phyloP scores from a whole-genome alignment of 169 alveolate species.

The Eimeria maxima region DNA sequence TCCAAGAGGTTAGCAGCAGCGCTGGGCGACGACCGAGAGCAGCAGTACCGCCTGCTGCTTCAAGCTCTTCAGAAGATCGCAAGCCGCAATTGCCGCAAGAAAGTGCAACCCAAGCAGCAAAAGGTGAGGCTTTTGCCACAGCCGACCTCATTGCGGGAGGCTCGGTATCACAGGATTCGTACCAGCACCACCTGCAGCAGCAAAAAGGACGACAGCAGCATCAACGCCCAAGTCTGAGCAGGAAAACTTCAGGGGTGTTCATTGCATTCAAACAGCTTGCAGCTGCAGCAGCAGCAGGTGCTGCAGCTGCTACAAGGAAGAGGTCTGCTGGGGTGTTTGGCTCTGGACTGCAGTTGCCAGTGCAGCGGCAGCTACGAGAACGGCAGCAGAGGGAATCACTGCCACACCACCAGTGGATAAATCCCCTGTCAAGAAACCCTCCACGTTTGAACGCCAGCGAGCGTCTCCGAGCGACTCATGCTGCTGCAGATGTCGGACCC shows the following conservation, averaged over 20 bases:
- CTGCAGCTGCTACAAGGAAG: slow-evolving; percentile 26
- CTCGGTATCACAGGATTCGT: neutral
- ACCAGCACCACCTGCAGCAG: neutral
- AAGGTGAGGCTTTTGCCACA: neutral
- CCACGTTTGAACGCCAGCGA: neutral
- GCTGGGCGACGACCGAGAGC: neutral
- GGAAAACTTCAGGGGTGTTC: neutral
- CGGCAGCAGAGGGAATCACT: neutral
- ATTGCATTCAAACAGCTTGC: slow-evolving; percentile 12
- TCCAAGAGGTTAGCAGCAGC: neutral
- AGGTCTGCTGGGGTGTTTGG: neutral
- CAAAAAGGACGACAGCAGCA: neutral
- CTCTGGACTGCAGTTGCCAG: neutral
- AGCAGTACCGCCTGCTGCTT: slow-evolving; percentile 3
- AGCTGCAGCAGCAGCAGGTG: slow-evolving; percentile 7
- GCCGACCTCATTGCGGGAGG: neutral
- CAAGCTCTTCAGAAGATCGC: neutral
- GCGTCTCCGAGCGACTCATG: neutral
- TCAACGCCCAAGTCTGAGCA: neutral
- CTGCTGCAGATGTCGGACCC: neutral
- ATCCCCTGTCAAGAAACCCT: neutral
- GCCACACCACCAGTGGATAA: neutral
- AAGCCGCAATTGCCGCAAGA: neutral
- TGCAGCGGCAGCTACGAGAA: neutral
- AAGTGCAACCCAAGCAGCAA: neutral